Conservation (phyloP, 352 stramenopile genomes). For the Phytophthora fragariae region DNA sequence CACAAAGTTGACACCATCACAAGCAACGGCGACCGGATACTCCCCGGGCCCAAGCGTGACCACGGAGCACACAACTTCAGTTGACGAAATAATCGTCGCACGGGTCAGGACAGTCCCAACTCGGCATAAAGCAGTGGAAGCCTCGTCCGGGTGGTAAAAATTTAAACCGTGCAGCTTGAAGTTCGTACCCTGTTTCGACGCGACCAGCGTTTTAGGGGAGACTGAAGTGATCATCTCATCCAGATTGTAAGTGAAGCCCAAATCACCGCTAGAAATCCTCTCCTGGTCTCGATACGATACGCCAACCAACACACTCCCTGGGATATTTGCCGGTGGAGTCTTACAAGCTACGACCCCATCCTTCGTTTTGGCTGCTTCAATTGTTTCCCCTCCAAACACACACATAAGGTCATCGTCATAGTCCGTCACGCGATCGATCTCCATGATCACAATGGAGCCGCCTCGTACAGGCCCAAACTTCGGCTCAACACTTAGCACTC, state of each 20-base stretch:
- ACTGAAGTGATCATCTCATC: constrained; percentile 44
- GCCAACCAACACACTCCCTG: constrained; percentile 26
- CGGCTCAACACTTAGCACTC: constrained; percentile 5
- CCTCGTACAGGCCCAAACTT: constrained; percentile 36
- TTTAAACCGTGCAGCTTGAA: constrained; percentile 38
- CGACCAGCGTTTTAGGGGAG: constrained; percentile 14
- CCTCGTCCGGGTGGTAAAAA: constrained; percentile 28
- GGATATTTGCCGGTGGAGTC: constrained; percentile 22
- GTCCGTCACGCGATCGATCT: constrained; percentile 12
- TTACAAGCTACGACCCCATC: constrained; percentile 27
- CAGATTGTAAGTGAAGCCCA: constrained; percentile 32
- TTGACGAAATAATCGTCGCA: constrained; percentile 40
- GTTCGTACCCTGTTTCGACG: constrained; percentile 6
- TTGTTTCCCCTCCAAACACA: constrained; percentile 31
- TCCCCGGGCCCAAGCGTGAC: constrained; percentile 18
- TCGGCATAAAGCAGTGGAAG: constrained; percentile 33
- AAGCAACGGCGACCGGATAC: constrained; percentile 46
- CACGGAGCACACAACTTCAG: constrained; percentile 25
- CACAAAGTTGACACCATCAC: constrained; percentile 49
- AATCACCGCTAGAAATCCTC: neutral
- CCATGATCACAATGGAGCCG: constrained; percentile 36
- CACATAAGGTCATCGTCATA: constrained; percentile 32
- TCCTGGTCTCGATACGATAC: constrained; percentile 27
- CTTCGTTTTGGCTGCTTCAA: constrained; percentile 17
- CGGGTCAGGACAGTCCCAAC: constrained; percentile 25